Base-by-base conservation (phyloP, 768 basidiomycete genomes). In the Pleurotus citrinopileatus region DNA sequence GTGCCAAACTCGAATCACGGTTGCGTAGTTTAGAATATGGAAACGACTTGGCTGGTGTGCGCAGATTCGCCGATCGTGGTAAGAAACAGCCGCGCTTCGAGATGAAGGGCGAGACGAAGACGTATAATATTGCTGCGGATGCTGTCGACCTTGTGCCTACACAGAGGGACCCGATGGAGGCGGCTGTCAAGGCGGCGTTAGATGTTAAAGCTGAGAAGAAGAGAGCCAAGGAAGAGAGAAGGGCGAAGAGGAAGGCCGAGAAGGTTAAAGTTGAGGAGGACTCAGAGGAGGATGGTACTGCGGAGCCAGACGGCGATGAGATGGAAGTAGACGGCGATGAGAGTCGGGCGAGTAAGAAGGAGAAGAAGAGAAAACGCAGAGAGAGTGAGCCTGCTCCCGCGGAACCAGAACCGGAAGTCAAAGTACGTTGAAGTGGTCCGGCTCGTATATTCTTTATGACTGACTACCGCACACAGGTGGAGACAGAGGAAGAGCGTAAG, bases 1-100 rank as follows among this genome's bases (percentile, higher is more conserved):
- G 96, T 37, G 86, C 89, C 55, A 98, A 98, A 71, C 87, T 99
- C 57, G 97, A 98, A 70, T 90, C 93, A 9, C 89, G 97, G 28
- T 74, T 98, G 34, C 91, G 94, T 20, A 85, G 87, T 1, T 80
- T 99, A 42, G 95, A 98, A 68, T 79, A 89, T 62, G 86, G 92
- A 60, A 76, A 78, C 42, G 95, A 96, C 56, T 75, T 83, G 42
- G 77, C 83, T 17, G 84, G 81, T 28, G 86, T 87, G 34, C 84
- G 89, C 57, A 79, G 84, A 60, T 86, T 83, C 59, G 78, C 73
- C 1, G 80, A 81, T 42, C 73, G 75, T 27, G 78, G 77, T 57
- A 83, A 80, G 72, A 86, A 88, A 68, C 89, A 92, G 66, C 79
- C 77, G 60, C 82, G 81, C 61, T 95, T 94, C 73, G 85, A 90